phyloP scores from a whole-genome alignment of 2,329 filamentous ascomycete genomes.

The Talaromyces sp. region DNA sequence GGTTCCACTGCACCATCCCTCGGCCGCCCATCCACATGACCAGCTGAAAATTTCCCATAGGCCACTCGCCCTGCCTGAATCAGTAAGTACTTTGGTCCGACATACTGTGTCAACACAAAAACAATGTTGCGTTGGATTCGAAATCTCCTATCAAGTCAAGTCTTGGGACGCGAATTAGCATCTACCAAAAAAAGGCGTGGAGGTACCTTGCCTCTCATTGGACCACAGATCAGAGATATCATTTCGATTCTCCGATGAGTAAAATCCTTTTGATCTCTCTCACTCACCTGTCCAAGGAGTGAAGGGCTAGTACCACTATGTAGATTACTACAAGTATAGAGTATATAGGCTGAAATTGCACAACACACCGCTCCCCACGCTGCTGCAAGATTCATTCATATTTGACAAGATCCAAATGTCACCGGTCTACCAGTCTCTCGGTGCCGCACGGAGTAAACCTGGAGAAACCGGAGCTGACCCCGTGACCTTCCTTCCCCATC shows the following conservation, averaged over 20 bases:
- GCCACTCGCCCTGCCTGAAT: background rate
- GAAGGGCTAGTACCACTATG: no score
- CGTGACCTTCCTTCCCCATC: background rate
- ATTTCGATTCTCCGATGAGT: background rate
- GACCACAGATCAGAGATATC: background rate
- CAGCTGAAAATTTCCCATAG: constrained; percentile 20
- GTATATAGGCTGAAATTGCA: no score
- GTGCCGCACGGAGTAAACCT: background rate
- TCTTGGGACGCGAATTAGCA: background rate
- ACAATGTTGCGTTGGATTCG: background rate
- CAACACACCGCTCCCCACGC: background rate
- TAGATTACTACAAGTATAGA: no score
- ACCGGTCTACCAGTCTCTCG: background rate
- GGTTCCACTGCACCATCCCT: background rate
- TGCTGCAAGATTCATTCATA: background rate
- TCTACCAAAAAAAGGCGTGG: background rate
- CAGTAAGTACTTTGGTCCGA: background rate
- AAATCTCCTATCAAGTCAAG: background rate
- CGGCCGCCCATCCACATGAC: constrained; percentile 19
- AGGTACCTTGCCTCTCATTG: constrained; percentile 1
- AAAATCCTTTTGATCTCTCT: background rate
- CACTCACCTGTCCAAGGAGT: background rate
- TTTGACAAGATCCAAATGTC: background rate
- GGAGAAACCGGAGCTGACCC: background rate
- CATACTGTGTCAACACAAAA: background rate